Percentiles rank a stretch among this genome's conserved stretches.
Conservation (phyloP, 2,329 filamentous ascomycete genomes). For the Apiospora phragmitis region DNA sequence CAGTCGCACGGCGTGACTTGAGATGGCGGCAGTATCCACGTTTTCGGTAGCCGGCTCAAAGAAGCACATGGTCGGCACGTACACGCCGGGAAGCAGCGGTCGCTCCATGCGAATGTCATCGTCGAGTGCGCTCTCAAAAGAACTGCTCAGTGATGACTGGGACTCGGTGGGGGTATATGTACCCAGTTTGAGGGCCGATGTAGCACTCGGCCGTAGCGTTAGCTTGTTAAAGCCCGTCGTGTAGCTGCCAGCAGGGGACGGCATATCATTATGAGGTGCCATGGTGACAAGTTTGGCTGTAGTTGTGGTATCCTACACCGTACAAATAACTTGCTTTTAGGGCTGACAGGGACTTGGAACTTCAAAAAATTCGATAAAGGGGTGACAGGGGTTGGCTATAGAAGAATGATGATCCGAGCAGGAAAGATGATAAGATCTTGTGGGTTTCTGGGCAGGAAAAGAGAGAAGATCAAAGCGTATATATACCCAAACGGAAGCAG, state of each 20-base stretch:
- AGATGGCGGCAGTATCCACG: constrained; percentile 62
- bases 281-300: constrained; percentile 20
- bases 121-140: constrained; percentile 29
- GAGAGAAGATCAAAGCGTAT: background rate
- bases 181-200: constrained; percentile 11
- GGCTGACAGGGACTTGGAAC: background rate
- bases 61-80: constrained; percentile 75
- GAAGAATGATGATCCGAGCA: background rate
- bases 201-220: constrained; percentile 25
- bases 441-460: background rate
- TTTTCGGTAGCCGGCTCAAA: constrained; percentile 67
- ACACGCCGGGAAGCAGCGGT: constrained; percentile 56
- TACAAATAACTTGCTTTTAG: background rate
- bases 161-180: constrained; percentile 20
- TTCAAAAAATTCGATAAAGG: background rate
- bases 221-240: constrained; percentile 28
- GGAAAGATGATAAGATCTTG: background rate
- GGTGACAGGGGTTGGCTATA: background rate
- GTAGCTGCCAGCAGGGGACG: constrained; percentile 36
- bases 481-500: background rate
- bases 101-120: constrained; percentile 31
- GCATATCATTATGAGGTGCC: constrained; percentile 38
- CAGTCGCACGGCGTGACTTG: constrained; percentile 65
- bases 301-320: background rate
- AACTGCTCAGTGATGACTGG: constrained; percentile 25